Percentiles rank a stretch among this genome's conserved stretches.
Conservation (phyloP, 1,284 basidiomycete genomes). For the Peniophora sp. region DNA sequence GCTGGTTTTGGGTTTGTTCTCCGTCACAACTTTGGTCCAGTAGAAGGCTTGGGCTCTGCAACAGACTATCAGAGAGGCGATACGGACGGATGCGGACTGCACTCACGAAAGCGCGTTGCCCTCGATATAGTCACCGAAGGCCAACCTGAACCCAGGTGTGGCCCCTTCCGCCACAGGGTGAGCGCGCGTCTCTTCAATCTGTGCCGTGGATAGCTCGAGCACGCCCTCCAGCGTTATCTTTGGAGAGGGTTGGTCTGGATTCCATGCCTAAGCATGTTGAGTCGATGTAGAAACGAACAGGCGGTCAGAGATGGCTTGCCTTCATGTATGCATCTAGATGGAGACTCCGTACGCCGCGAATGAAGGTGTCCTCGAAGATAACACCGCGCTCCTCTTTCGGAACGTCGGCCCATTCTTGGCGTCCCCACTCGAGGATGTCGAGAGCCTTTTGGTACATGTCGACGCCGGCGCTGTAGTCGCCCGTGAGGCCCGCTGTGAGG, state of each 20-base stretch:
- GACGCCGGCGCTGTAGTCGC: neutral
- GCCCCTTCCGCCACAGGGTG: neutral
- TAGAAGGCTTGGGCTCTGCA: neutral
- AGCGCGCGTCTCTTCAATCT: conserved; percentile 1
- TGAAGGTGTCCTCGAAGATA: conserved; percentile 21
- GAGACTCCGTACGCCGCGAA: conserved; percentile 17
- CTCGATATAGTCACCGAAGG: conserved; percentile 2
- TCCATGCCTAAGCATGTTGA: neutral
- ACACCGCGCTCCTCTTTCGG: conserved; percentile 16
- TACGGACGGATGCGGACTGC: no score
- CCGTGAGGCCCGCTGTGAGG: neutral
- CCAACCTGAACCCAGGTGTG: conserved; percentile 3
- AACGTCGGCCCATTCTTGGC: conserved; percentile 16
- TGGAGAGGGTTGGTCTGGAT: neutral
- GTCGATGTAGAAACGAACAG: neutral
- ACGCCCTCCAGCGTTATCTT: conserved; percentile 2
- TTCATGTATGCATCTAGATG: conserved; percentile 18
- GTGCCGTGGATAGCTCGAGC: neutral
- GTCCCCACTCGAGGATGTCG: conserved; percentile 13
- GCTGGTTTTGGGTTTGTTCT: neutral
- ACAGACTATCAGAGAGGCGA: neutral
- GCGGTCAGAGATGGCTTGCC: conserved; percentile 8
- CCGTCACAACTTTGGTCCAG: neutral
- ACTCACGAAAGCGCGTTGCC: conserved; percentile 4
- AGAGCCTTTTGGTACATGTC: neutral